Conservation (phyloP, 352 stramenopile species). For the Phytophthora brassicae region DNA sequence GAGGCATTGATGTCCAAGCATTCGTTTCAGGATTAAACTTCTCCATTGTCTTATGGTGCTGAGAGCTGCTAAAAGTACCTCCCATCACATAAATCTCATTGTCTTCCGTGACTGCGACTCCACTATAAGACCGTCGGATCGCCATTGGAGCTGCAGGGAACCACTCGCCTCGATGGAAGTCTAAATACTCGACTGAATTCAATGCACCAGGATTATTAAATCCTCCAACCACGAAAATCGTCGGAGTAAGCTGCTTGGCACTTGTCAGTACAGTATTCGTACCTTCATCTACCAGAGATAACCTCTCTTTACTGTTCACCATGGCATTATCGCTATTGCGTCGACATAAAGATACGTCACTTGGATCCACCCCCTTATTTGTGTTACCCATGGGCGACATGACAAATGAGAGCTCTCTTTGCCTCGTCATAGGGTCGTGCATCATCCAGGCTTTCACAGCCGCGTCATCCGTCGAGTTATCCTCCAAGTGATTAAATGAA, state of each 20-base stretch:
- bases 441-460: constrained; percentile 55
- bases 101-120: constrained; percentile 46
- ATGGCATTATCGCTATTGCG: constrained; percentile 35
- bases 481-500: constrained; percentile 2
- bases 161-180: constrained; percentile 67
- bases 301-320: constrained; percentile 43
- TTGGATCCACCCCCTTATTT: neutral
- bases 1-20: constrained; percentile 47
- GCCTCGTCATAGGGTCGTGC: constrained; percentile 41
- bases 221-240: constrained; percentile 70
- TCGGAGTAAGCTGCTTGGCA: constrained; percentile 37
- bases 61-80: constrained; percentile 54
- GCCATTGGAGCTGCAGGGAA: constrained; percentile 51
- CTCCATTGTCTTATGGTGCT: constrained; percentile 62
- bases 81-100: constrained; percentile 65
- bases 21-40: constrained; percentile 55
- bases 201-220: constrained; percentile 63
- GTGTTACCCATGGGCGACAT: constrained; percentile 3
- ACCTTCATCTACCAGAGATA: constrained; percentile 11
- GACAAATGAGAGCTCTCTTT: constrained; percentile 27
- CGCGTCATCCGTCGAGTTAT: constrained; percentile 28
- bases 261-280: neutral
- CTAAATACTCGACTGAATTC: constrained; percentile 63
- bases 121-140: constrained; percentile 63
- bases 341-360: constrained; percentile 12